phyloP scores from a whole-genome alignment of 2,329 filamentous ascomycete species.

The Trichoderma asperellum region DNA sequence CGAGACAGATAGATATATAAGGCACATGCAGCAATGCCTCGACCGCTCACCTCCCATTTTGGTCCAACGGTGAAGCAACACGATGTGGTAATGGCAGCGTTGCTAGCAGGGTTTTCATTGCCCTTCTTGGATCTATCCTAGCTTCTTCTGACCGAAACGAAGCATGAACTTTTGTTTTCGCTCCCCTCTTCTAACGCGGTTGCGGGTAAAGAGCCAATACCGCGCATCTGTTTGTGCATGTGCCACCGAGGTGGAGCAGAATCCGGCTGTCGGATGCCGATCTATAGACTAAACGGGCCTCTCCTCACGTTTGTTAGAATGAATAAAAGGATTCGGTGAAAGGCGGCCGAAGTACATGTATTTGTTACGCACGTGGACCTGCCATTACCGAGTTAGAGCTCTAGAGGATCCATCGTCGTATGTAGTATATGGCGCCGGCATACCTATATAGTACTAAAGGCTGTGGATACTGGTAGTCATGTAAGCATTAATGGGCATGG shows the following conservation, averaged over 20 bases:
- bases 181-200: neutral
- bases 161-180: slow-evolving; percentile 13
- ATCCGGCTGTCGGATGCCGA: slow-evolving; percentile 21
- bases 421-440: neutral
- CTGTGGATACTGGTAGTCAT: neutral
- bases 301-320: no score
- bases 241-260: slow-evolving; percentile 26
- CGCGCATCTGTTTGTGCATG: slow-evolving; percentile 13
- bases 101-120: neutral
- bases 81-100: neutral
- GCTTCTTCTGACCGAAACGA: neutral
- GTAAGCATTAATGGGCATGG: neutral
- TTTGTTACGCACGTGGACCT: neutral
- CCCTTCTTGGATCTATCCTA: neutral
- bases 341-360: neutral
- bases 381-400: neutral
- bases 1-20: slow-evolving; percentile 15
- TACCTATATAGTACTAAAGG: neutral
- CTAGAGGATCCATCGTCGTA: neutral
- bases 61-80: neutral
- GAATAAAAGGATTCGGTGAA: neutral
- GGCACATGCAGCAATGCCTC: neutral
- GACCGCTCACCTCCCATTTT: neutral
- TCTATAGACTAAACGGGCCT: neutral
- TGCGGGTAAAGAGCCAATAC: slow-evolving; percentile 20